Evolutionary conservation across 805 yeast genomes (phyloP), one percentile per base, ranked within the genome.

Genomic region (Sugiyamaella qingdaonensis): DNA sequence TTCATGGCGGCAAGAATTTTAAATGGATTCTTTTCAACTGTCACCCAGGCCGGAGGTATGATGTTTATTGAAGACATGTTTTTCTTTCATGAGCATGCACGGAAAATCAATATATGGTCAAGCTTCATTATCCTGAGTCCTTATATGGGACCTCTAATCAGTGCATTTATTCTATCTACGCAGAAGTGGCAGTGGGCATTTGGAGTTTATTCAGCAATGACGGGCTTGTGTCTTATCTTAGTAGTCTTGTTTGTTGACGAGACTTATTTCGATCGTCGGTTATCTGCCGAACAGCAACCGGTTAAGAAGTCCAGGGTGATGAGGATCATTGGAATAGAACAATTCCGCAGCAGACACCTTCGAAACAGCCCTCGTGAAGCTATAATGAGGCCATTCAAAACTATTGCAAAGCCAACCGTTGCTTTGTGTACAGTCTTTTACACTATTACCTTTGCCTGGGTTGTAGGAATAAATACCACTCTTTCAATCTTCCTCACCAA

Each of bases 61-160:
- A 49, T 49, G 43, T 49, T 49, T 16, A 49, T 49, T 34, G 51
- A 49, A 35, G 53, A 49, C 44, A 32, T 49, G 48, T 49, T 49
- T 14, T 42, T 2, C 24, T 42, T 44, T 24, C 32, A 32, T 16
- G 48, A 49, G 29, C 46, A 49, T 18, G 48, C 53, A 10, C 32
- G 53, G 10, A 35, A 37, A 14, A 42, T 49, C 36, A 49, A 49
- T 42, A 44, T 49, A 21, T 49, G 35, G 33, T 49, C 48, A 10
- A 32, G 48, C 16, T 49, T 49, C 29, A 44, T 49, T 24, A 44
- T 49, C 49, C 9, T 49, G 19, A 24, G 39, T 16, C 53, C 53
- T 5, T 49, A 49, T 16, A 16, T 49, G 36, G 53, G 53, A 5
- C 53, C 53, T 10, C 36, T 21, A 13, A 13, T 49, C 24, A 39